Evolutionary conservation across 176 grass and related monocot genomes (phyloP).

Genomic region (Paspalum notatum): DNA sequence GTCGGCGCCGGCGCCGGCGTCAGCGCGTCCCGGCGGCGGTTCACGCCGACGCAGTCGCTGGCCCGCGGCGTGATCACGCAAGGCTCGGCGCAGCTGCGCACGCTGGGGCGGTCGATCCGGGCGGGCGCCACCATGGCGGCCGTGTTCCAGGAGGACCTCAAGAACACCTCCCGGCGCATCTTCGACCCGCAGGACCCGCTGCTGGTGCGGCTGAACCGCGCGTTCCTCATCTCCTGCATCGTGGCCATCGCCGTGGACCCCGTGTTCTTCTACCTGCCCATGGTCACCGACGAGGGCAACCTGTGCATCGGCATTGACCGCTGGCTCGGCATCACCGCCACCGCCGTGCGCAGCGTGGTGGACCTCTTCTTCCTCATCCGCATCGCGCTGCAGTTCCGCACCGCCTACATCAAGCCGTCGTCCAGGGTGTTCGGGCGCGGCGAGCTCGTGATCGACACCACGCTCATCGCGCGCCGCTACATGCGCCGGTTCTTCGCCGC

Average conservation of each 20-base stretch:
- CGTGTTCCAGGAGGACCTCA: constrained; percentile 89
- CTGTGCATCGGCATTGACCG: constrained; percentile 74
- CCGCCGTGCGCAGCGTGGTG: constrained; percentile 62
- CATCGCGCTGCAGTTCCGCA: constrained; percentile 91
- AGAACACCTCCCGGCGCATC: constrained; percentile 68
- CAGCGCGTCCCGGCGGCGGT: constrained; percentile 42
- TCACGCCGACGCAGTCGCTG: constrained; percentile 47
- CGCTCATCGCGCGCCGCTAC: constrained; percentile 77
- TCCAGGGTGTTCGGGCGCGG: constrained; percentile 91
- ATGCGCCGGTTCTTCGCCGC: constrained; percentile 70
- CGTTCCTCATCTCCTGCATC: constrained; percentile 76
- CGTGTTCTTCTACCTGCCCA: constrained; percentile 78
- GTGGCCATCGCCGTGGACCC: constrained; percentile 80
- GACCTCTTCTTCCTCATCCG: constrained; percentile 78
- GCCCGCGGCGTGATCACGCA: constrained; percentile 58
- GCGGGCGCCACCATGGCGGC: constrained; percentile 75
- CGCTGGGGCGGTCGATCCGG: constrained; percentile 73
- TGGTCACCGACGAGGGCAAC: constrained; percentile 42
- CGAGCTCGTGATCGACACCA: constrained; percentile 85
- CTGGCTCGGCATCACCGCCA: constrained; percentile 45
- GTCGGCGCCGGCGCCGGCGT: constrained; percentile 29
- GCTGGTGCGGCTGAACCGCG: constrained; percentile 66
- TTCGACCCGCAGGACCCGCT: constrained; percentile 85
- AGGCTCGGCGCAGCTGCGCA: constrained; percentile 68
- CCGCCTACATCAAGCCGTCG: constrained; percentile 84